These are phyloP conservation scores for Fraxinus albicans DNA, from an alignment of 305 asterid genomes.

Conservation along the genomic window DNA sequence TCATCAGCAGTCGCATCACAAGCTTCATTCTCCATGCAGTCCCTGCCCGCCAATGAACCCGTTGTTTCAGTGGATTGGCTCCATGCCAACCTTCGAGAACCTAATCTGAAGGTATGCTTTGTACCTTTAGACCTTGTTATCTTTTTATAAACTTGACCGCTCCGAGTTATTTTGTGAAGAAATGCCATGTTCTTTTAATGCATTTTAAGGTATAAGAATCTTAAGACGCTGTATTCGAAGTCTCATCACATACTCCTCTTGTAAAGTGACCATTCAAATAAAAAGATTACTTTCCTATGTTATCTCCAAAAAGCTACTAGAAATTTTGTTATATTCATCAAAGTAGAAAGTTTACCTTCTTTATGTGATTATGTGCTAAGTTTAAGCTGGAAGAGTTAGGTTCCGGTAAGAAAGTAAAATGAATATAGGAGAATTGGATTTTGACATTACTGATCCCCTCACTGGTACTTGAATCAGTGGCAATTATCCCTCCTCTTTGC, in stretches of 20 bases:
- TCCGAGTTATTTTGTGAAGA: neutral
- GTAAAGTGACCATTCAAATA: neutral
- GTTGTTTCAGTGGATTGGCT: constrained; percentile 96
- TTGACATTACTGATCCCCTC: neutral
- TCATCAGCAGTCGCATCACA: constrained; percentile 59
- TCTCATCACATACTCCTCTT: neutral
- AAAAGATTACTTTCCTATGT: neutral
- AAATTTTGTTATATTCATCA: neutral
- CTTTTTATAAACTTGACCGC: neutral
- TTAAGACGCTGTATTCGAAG: neutral
- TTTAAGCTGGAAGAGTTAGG: neutral
- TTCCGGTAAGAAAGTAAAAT: neutral
- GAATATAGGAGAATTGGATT: neutral
- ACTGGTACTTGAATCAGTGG: neutral
- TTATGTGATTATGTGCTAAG: neutral
- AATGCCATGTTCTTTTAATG: neutral
- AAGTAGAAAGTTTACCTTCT: neutral
- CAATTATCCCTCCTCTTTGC: neutral
- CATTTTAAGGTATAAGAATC: neutral
- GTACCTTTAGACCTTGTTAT: neutral
- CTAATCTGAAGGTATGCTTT: constrained; percentile 67
- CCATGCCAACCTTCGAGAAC: constrained; percentile 64
- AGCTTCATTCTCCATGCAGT: constrained; percentile 50
- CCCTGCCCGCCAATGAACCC: constrained; percentile 59
- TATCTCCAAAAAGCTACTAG: neutral